Evolutionary conservation across 2,329 filamentous ascomycete species (phyloP).

Genomic region (Epichloe scottii): DNA sequence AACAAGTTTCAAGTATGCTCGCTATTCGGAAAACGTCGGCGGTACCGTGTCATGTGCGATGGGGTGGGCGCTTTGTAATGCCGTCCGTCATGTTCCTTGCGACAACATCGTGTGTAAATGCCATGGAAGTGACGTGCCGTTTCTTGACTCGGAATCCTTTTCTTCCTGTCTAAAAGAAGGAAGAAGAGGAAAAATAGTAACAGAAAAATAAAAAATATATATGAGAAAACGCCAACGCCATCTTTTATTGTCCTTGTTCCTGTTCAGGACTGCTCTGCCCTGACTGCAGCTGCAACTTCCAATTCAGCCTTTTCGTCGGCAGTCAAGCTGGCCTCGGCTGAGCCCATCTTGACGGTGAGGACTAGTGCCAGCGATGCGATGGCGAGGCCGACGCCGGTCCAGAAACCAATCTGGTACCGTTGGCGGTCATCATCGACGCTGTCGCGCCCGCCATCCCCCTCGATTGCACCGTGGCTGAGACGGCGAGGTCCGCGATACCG

Average conservation of each 20-base stretch:
- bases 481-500: slow-evolving; percentile 54
- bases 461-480: slow-evolving; percentile 31
- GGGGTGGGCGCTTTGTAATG: no score
- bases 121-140: no score
- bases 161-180: background rate
- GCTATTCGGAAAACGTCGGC: no score
- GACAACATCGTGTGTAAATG: no score
- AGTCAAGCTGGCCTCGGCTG: slow-evolving; percentile 43
- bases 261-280: slow-evolving; percentile 13
- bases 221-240: background rate
- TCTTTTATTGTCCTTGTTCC: background rate
- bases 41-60: no score
- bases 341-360: slow-evolving; percentile 41
- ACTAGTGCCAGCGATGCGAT: slow-evolving; percentile 38
- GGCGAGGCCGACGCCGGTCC: slow-evolving; percentile 49
- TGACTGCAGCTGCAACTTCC: slow-evolving; percentile 6
- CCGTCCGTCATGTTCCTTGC: no score
- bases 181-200: background rate
- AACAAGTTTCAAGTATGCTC: no score
- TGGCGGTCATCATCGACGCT: slow-evolving; percentile 26
- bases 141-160: no score
- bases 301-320: slow-evolving; percentile 37
- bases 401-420: slow-evolving; percentile 55
- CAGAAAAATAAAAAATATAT: accelerated
- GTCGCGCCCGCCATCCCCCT: slow-evolving; percentile 7